These are phyloP conservation scores for Meripilus lineatus DNA, from an alignment of 1,284 basidiomycete genomes.

Conservation along the genomic window DNA sequence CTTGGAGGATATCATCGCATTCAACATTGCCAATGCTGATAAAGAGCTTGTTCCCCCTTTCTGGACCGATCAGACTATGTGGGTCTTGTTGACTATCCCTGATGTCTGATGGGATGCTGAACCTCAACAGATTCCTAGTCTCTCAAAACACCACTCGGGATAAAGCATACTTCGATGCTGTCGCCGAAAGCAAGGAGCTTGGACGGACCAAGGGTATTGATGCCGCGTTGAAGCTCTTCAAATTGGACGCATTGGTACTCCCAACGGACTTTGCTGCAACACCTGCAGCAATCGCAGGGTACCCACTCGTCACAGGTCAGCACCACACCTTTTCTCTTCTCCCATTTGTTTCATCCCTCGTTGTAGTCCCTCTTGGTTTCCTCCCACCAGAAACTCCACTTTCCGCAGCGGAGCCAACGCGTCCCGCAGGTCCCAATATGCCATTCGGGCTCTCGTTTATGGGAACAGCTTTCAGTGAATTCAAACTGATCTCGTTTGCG, in stretches of 20 bases:
- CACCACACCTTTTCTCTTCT: background rate
- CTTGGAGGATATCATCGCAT: constrained; percentile 51
- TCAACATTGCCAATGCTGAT: constrained; percentile 43
- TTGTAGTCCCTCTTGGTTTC: constrained; percentile 59
- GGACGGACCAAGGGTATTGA: constrained; percentile 56
- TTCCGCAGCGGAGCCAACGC: no score
- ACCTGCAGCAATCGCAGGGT: constrained; percentile 54
- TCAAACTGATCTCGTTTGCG: constrained; percentile 50
- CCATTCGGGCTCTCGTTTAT: constrained; percentile 64
- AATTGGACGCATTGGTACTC: constrained; percentile 54
- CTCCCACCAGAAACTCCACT: constrained; percentile 43
- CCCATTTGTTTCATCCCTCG: background rate
- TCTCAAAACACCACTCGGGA: constrained; percentile 42
- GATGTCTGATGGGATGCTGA: background rate
- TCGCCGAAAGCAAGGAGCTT: constrained; percentile 47
- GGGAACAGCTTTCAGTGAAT: constrained; percentile 60
- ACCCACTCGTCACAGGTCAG: constrained; percentile 53
- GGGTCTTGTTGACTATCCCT: no score
- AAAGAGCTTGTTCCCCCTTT: constrained; percentile 47
- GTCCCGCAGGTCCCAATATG: no score
- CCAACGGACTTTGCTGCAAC: constrained; percentile 46
- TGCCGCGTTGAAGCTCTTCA: constrained; percentile 42
- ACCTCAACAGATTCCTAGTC: constrained; percentile 36
- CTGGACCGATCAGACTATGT: constrained; percentile 40
- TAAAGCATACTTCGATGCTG: constrained; percentile 44